Conservation (phyloP, 129 eudicot species). For the Artemisia annua region DNA sequence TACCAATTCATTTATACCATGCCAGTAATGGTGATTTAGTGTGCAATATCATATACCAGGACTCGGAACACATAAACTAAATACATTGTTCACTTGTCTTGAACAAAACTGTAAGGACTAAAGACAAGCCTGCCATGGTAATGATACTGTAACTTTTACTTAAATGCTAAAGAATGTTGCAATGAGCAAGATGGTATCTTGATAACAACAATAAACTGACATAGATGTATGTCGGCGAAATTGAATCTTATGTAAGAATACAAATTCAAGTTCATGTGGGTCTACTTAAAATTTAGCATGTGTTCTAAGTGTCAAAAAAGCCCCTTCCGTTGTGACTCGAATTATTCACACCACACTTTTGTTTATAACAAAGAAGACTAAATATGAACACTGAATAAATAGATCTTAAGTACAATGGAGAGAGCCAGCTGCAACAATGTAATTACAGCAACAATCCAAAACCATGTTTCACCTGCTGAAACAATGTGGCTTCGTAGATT, state of each 20-base stretch:
- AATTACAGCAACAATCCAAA: constrained; percentile 1
- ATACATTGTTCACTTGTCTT: background rate
- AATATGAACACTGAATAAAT: constrained; percentile 10
- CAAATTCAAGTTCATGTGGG: background rate
- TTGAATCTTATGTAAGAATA: constrained; percentile 10
- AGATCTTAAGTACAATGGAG: constrained; percentile 11
- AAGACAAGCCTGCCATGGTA: background rate
- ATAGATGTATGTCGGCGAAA: background rate
- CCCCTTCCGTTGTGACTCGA: background rate
- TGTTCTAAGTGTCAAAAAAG: background rate
- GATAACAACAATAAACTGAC: background rate
- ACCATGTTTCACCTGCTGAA: constrained; percentile 12
- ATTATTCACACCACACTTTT: background rate
- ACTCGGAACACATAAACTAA: too few species aligned
- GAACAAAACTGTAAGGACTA: background rate
- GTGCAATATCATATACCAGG: too few species aligned
- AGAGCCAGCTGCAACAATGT: constrained; percentile 13
- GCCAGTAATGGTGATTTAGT: background rate
- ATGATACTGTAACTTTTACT: too few species aligned
- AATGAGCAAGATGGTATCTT: background rate
- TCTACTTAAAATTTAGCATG: background rate
- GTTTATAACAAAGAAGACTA: constrained; percentile 23
- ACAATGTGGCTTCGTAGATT: constrained; percentile 10
- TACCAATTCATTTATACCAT: background rate
- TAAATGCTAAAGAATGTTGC: background rate